Evolutionary conservation across 257 asterid genomes (phyloP), one percentile per base, ranked within the genome.

Genomic region (Solanum tacnaense): DNA sequence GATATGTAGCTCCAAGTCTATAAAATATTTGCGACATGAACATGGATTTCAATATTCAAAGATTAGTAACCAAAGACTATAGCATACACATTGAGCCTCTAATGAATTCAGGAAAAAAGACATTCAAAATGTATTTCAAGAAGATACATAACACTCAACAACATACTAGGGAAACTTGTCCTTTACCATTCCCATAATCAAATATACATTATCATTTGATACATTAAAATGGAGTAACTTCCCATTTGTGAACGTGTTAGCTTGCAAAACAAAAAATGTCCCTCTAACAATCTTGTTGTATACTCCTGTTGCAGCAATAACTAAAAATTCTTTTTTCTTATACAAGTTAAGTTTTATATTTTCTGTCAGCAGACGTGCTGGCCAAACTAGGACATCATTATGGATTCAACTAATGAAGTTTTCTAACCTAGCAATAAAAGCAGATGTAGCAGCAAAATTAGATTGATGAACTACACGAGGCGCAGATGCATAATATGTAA

Each of bases 391-490:
- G 9, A 16, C 23, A 52, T 16, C 60, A 46, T 46, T 52, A 16
- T 52, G 11, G 25, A 58, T 58, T 58, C 12, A 1, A 58, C 67
- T 58, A 20, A 58, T 20, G 67, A 58, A 20, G 25, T 7, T 58
- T 2, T 62, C 91, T 91, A 90, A 97, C 99, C 99, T 93, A 87
- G 99, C 98, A 85, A 97, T 96, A 89, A 96, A 96, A 67, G 99
- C 89, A 25, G 98, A 93, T 86, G 99, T 96, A 86, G 99, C 98
- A 70, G 97, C 98, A 89, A 97, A 97, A 89, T 97, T 97, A 88
- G 98, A 92, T 60, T 95, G 98, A 90, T 97, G 99, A 89, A 97
- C 88, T 72, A 96, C 79, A 44, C 98, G 98, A 0, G 98, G 99
- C 49, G 97, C 92, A 41, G 96, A 84, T 83, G 95, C 98, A 91